Conservation (phyloP, 2,329 filamentous ascomycete genomes). For the Ophiosphaerella narmari region DNA sequence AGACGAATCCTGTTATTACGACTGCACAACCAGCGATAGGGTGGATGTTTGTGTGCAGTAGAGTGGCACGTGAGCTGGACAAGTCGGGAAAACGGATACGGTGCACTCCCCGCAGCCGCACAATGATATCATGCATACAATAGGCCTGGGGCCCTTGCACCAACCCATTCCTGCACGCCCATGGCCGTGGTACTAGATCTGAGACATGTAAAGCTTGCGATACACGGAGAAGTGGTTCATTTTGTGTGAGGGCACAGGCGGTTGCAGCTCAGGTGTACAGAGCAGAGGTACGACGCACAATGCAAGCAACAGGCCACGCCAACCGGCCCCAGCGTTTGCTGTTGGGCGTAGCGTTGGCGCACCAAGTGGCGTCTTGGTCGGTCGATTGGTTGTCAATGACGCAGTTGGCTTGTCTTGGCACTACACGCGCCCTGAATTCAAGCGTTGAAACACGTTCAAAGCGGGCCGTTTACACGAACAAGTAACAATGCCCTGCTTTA, state of each 20-base stretch:
- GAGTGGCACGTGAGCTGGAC: not conserved
- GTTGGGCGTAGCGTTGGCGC: not conserved
- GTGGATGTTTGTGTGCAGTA: not conserved
- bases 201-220: not conserved
- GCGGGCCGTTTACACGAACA: not conserved
- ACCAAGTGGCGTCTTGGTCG: not conserved
- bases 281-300: not conserved
- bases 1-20: too few relatives aligned
- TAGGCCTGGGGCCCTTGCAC: conserved; percentile 2
- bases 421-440: conserved; percentile 7
- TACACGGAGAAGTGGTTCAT: not conserved
- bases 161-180: conserved; percentile 1
- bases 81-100: not conserved
- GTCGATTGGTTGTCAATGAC: conserved; percentile 1
- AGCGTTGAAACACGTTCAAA: conserved; percentile 8
- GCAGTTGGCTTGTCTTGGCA: conserved; percentile 4
- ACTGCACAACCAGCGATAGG: not conserved
- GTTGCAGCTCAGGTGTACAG: not conserved
- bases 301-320: too few relatives aligned
- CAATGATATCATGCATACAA: conserved; percentile 6
- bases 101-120: not conserved
- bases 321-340: too few relatives aligned
- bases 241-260: not conserved
- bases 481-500: not conserved
- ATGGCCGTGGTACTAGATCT: not conserved